Evolutionary conservation across 106 monocot species (phyloP).

Genomic region (Agapanthus africanus): DNA sequence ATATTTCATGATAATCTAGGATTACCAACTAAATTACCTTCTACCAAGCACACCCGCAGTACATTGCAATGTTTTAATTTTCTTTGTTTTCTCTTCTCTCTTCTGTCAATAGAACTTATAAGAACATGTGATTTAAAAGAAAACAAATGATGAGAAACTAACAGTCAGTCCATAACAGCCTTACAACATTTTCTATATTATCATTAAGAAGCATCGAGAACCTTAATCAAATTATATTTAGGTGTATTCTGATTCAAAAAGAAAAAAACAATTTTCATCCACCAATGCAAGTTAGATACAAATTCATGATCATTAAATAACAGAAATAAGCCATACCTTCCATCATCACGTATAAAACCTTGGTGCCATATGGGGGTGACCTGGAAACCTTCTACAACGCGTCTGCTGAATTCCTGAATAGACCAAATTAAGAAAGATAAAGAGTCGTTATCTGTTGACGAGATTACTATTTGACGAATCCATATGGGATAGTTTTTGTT

Average conservation of each 20-base stretch:
- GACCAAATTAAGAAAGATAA: background rate
- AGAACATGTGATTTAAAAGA: background rate
- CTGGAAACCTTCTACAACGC: conserved; percentile 93
- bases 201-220: background rate
- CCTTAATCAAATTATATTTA: background rate
- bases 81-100: background rate
- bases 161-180: background rate
- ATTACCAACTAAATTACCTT: too few relatives aligned
- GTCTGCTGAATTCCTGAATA: conserved; percentile 62
- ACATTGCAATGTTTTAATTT: background rate
- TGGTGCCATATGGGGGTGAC: conserved; percentile 95
- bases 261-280: background rate
- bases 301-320: too few relatives aligned
- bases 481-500: background rate
- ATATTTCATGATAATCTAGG: too few relatives aligned
- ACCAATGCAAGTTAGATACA: too few relatives aligned
- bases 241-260: too few relatives aligned
- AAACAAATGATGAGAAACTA: background rate
- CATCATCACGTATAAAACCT: conserved; percentile 86
- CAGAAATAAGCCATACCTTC: conserved; percentile 82
- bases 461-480: too few relatives aligned
- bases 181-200: background rate
- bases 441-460: too few relatives aligned
- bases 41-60: too few relatives aligned
- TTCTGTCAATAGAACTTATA: background rate